Percentiles rank a stretch among this genome's conserved stretches.
Conservation (phyloP, 1,139 yeast species). For the Lodderomyces oxycetoniae region DNA sequence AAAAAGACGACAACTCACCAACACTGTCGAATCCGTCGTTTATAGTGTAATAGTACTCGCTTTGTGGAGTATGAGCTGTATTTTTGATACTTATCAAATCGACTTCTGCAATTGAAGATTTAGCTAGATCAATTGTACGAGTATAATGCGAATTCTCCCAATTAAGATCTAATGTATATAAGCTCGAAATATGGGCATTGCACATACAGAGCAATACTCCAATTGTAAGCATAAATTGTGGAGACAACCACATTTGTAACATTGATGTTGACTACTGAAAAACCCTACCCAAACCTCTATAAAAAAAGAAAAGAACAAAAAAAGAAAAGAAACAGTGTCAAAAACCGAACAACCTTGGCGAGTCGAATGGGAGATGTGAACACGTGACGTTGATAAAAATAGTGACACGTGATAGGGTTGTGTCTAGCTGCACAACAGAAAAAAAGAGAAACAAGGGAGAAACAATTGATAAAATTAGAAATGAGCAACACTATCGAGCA, state of each 20-base stretch:
- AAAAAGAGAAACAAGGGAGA: no score
- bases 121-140: slow-evolving; percentile 58
- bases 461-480: no score
- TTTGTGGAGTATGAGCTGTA: slow-evolving; percentile 49
- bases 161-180: slow-evolving; percentile 8
- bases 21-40: slow-evolving; percentile 41
- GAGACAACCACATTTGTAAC: no score
- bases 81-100: slow-evolving; percentile 55
- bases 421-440: no score
- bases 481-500: no score
- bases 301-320: slow-evolving; percentile 6
- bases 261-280: no score
- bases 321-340: slow-evolving; percentile 1
- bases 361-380: no score
- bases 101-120: slow-evolving; percentile 64
- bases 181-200: slow-evolving; percentile 7
- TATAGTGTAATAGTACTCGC: slow-evolving; percentile 54
- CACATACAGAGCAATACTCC: slow-evolving; percentile 9
- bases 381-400: no score
- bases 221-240: slow-evolving; percentile 7
- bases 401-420: no score
- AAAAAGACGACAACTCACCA: slow-evolving; percentile 45
- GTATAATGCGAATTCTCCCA: slow-evolving; percentile 48
- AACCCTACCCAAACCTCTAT: no score
- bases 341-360: no score